These are phyloP conservation scores for Colletotrichum spaethianum DNA, from an alignment of 2,329 filamentous ascomycete species.

Conservation along the genomic window DNA sequence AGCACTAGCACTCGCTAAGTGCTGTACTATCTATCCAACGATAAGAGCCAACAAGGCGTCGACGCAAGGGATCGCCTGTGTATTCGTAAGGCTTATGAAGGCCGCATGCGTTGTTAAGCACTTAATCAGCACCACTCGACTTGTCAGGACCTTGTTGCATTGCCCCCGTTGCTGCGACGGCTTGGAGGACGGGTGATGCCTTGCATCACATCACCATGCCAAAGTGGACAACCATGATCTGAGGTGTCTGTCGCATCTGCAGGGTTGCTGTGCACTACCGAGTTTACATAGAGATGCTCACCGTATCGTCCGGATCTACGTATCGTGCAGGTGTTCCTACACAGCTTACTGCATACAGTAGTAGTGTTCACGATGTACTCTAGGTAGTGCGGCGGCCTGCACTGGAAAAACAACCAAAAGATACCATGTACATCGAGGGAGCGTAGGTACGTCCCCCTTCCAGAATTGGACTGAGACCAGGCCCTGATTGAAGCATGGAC, in stretches of 20 bases:
- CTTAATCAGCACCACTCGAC: conserved; percentile 29
- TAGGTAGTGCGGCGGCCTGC: not conserved
- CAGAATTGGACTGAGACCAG: not conserved
- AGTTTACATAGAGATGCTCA: not conserved
- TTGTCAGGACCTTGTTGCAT: not conserved
- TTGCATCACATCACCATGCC: conserved; percentile 11
- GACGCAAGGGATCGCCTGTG: not conserved
- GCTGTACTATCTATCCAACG: not conserved
- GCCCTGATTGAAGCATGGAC: not conserved
- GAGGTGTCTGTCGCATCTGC: conserved; percentile 20
- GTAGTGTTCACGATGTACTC: too few species aligned
- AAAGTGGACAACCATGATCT: conserved; percentile 6
- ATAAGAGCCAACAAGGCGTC: not conserved
- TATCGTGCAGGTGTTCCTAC: not conserved
- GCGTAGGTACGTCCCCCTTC: not conserved
- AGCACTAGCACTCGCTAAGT: conserved; percentile 3
- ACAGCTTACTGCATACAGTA: too few species aligned
- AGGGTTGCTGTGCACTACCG: not conserved
- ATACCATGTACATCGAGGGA: not conserved
- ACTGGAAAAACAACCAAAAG: not conserved
- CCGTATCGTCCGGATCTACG: not conserved
- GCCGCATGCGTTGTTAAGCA: conserved; percentile 28
- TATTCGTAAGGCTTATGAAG: conserved; percentile 36
- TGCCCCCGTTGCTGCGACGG: not conserved
- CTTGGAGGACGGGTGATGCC: conserved; percentile 7